A percentile compares a stretch with the other conserved stretches of the same genome.
These are phyloP conservation scores for Metschnikowia cerradonensis DNA, from an alignment of 805 yeast genomes.

Conservation along the genomic window DNA sequence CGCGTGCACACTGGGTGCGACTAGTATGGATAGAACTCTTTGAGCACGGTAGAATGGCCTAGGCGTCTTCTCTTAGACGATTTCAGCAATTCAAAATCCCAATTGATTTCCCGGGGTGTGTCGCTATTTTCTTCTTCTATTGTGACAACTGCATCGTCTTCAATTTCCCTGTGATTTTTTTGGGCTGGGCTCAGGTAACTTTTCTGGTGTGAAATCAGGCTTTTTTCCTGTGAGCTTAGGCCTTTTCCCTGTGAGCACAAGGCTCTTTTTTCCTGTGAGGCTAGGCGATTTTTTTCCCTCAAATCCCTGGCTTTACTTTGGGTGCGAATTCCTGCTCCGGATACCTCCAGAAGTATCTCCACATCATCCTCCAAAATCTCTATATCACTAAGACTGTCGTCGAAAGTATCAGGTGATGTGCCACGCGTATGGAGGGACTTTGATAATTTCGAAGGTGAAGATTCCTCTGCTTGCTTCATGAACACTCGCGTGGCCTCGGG, in stretches of 20 bases:
- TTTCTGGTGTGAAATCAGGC: too few species aligned
- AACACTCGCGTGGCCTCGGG: slow-evolving; percentile 12
- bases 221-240: background rate
- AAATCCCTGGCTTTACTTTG: background rate
- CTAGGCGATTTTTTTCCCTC: too few species aligned
- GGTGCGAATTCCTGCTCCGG: background rate
- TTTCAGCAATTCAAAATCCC: background rate
- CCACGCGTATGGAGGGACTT: too few species aligned
- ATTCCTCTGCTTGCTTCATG: slow-evolving; percentile 7
- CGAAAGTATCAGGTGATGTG: background rate
- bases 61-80: slow-evolving; percentile 2
- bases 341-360: slow-evolving; percentile 9
- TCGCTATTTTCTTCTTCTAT: background rate
- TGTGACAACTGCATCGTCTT: background rate
- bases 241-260: background rate
- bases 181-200: too few species aligned
- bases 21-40: background rate
- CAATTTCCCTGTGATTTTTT: background rate
- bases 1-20: slow-evolving; percentile 3
- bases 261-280: background rate
- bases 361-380: slow-evolving; percentile 12
- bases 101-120: background rate
- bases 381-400: slow-evolving; percentile 5
- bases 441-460: background rate
- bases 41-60: background rate